Base-by-base conservation (phyloP, 139 green algal genomes). In the Mychonastes homosphaera region DNA sequence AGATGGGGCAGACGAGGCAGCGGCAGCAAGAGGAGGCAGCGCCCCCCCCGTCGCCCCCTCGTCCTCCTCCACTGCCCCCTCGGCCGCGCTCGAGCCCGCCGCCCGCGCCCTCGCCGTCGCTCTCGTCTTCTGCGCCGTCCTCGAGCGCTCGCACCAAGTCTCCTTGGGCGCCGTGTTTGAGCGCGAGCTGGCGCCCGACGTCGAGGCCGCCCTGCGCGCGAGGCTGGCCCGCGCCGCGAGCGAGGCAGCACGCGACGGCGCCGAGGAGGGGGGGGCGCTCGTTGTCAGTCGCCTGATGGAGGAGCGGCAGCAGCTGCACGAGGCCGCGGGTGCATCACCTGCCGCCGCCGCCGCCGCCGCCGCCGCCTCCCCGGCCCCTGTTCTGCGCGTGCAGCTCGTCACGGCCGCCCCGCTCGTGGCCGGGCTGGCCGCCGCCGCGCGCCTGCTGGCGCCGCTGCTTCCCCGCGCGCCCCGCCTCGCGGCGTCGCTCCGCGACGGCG, bases 71-170 rank as follows among this genome's bases (percentile, higher is more conserved):
- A 10, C 7, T 8, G 24, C 27, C 47, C 24, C 9, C 6, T n/a
- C 47, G 26, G 50, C 6, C 23, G 16, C 23, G 12, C 29, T 36
- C 24, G 43, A 15, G 36, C 32, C 33, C 21, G 7, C 19, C 40
- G 65, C 30, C 18, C 60, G 30, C 51, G 39, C 19, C 3, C 52
- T 64, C 34, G 26, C n/a, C 28, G 41, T 70, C 52, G 38, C 32
- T 1, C 38, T 63, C 45, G 69, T 71, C 24, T 62, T 69, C 16
- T 67, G 56, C 24, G 30, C 33, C 27, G 58, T 59, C 46, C 39
- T 76, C 44, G 69, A 76, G 58, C 8, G 23, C 30, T 69, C 46
- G 47, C 63, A 71, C 58, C 28, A 32, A 6, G 32, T 76, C 28
- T 61, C 50, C 38, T 56, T 76, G 7, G 23, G 16, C 23, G 39